Evolutionary conservation across 495 filamentous ascomycete genomes (phyloP), one percentile per base, ranked within the genome.

Genomic region (Sabuloglossum arenarium): DNA sequence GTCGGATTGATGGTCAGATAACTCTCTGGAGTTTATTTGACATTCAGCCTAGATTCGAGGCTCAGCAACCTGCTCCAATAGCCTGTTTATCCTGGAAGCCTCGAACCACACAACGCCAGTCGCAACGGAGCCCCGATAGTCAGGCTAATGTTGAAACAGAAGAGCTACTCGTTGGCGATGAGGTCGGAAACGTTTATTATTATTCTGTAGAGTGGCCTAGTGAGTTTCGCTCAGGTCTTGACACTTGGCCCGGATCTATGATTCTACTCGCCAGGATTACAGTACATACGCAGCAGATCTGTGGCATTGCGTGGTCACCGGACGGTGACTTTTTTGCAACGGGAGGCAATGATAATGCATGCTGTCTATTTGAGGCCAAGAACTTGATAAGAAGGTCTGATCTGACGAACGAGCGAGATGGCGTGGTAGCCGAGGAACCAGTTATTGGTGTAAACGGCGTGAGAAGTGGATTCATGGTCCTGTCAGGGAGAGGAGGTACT

Each of bases 311-410:
- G 0, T 98, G 91, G 88, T 94, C 86, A 1, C 71, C 70, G 28
- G 79, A 86, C 62, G 85, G 86, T 0, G 71, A 73, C 0, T 76
- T 78, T 51, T 88, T 98, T 66, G 88, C 85, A 30, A 86, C 85
- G 10, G 89, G 90, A 12, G 88, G 86, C 46, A 96, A 98, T 64
- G 91, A 98, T 68, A 96, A 97, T 62, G 64, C 74, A 0, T 91
- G 88, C 60, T 84, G 81, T 62, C 72, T 97, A 12, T 97, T 93
- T 67, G 79, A 88, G 39, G 71, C 79, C 11, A 67, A 70, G 31
- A 76, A 79, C 30, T 23, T 58, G 29, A 1, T 58, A 2, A 27
- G 14, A 56, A 51, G 27, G 23, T 14, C 23, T n/a, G n/a, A 19
- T 21, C 1, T 31, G 37, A 14, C 6, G 14, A 9, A 4, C 31